These are phyloP conservation scores for Acanthamoeba triangularis DNA, from an alignment of 208 protist species.

Conservation along the genomic window DNA sequence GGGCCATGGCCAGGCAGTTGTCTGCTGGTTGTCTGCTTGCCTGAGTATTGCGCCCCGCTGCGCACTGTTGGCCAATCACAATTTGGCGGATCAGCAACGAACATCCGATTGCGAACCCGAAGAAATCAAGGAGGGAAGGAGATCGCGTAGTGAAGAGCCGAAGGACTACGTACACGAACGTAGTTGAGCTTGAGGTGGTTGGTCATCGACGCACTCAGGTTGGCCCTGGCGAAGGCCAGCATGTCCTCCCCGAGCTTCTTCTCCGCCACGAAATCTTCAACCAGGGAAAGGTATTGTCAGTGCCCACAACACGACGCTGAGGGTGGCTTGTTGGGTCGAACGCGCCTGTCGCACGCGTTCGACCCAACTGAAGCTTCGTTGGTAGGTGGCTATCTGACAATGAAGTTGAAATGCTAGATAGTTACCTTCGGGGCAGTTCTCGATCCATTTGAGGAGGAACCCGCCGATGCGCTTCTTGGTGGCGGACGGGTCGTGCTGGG, in stretches of 20 bases:
- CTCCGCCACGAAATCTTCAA: not conserved
- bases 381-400: too few species aligned
- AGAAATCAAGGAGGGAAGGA: too few species aligned
- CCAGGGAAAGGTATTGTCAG: not conserved
- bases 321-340: too few species aligned
- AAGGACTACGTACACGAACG: not conserved
- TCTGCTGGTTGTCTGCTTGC: not conserved
- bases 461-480: not conserved
- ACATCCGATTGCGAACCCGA: too few species aligned
- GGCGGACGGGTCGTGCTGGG: not conserved
- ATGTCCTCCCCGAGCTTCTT: constrained; percentile 17
- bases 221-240: not conserved
- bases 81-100: too few species aligned
- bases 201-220: not conserved
- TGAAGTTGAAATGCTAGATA: too few species aligned
- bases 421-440: not conserved
- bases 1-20: not conserved
- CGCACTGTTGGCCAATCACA: too few species aligned
- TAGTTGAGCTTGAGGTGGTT: constrained; percentile 16
- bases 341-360: too few species aligned
- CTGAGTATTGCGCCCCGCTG: not conserved
- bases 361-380: too few species aligned
- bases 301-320: too few species aligned
- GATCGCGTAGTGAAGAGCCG: not conserved
- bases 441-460: not conserved